phyloP scores from a whole-genome alignment of 1,139 yeast species.

The Pichia sp. region DNA sequence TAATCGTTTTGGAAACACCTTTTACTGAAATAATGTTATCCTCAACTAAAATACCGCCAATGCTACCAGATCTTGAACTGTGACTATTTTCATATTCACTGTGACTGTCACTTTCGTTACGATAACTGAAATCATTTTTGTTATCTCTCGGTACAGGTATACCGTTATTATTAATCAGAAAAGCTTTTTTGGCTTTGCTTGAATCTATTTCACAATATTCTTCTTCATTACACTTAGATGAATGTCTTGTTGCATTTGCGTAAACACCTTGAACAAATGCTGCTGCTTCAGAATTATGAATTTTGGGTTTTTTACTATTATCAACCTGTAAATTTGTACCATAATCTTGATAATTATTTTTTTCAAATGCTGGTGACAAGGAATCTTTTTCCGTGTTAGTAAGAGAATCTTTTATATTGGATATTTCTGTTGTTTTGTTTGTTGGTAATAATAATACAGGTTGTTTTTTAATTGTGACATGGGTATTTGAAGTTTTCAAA shows the following conservation, averaged over 20 bases:
- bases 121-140: background rate
- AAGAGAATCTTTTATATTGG: background rate
- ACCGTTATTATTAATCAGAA: slow-evolving; percentile 12
- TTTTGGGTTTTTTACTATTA: slow-evolving; percentile 15
- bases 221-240: slow-evolving; percentile 7
- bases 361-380: background rate
- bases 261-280: slow-evolving; percentile 35
- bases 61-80: slow-evolving; percentile 2
- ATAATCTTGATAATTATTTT: slow-evolving; percentile 21
- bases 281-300: slow-evolving; percentile 46
- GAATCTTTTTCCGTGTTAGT: slow-evolving; percentile 2
- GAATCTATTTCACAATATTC: slow-evolving; percentile 5
- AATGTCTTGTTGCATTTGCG: slow-evolving; percentile 23
- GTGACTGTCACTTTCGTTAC: background rate
- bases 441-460: slow-evolving; percentile 20
- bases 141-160: slow-evolving; percentile 15
- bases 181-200: slow-evolving; percentile 5
- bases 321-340: slow-evolving; percentile 27
- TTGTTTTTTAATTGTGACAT: slow-evolving; percentile 62
- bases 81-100: background rate
- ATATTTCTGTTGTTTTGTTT: background rate
- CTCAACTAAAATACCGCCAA: slow-evolving; percentile 58
- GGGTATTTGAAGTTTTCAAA: slow-evolving; percentile 59
- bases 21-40: slow-evolving; percentile 68
- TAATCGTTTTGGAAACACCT: slow-evolving; percentile 83